Base-by-base conservation (phyloP, 805 yeast species). In the Jamesozyma lodderae region DNA sequence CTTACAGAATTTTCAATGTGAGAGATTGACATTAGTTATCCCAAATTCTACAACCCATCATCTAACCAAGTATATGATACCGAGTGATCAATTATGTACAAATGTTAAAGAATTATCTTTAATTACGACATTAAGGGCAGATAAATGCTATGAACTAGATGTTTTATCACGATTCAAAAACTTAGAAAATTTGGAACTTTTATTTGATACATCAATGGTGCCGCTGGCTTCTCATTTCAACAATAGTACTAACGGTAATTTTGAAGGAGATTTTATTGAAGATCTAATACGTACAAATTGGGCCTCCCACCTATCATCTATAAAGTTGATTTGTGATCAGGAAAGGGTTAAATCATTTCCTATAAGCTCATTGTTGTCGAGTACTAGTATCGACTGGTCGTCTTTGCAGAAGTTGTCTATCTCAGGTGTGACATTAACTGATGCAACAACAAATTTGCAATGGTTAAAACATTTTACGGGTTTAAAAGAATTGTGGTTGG, bases 401-500 rank as follows among this genome's bases (percentile, higher is more conserved):
- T 5, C 15, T 1, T 13, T 35, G 15, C 8, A 21, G n/a, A 31
- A 17, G 15, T 17, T 33, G 33, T 32, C 41, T 31, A 40, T 56
- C 2, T 40, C 51, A 2, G 59, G 58, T 14, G 51, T 42, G 7
- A 41, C 48, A 3, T 46, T 34, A 43, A 25, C 33, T 33, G 33
- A 13, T 34, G 30, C n/a, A 28, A 34, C 10, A 13, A 3, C 17
- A 11, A 21, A 33, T 17, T 51, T 55, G 19, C 39, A 41, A 4
- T 57, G 62, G 62, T 37, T 59, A 14, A 14, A 23, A 6, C 14
- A 49, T 16, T 52, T 55, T 31, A 44, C 36, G 2, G 31, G 36
- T 17, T 25, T 59, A 23, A 34, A 42, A 30, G 55, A 51, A 28
- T 25, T 59, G 14, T 57, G 62, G 61, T 31, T 59, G 4, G 64